Conservation (phyloP, 148 eudicot species). For the Vaccinium vitisidaea region DNA sequence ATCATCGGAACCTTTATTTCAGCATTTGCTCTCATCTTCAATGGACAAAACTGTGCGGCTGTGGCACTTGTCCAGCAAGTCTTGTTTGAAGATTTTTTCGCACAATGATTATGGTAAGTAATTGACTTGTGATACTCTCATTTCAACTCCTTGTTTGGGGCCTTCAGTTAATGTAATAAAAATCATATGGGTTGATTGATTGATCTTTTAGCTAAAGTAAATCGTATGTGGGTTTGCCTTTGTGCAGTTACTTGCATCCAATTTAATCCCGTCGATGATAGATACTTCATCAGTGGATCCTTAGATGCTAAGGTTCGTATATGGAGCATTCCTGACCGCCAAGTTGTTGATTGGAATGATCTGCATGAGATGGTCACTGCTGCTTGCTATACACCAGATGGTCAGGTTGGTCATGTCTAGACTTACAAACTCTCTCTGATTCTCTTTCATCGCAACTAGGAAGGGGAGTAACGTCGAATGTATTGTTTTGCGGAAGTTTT, state of each 20-base stretch:
- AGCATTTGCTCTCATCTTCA: constrained; percentile 96
- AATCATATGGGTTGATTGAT: not conserved
- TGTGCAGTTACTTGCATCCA: not conserved
- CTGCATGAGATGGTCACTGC: constrained; percentile 11
- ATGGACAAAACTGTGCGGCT: constrained; percentile 99
- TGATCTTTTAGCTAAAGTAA: not conserved
- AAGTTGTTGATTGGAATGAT: constrained; percentile 9
- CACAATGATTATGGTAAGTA: constrained; percentile 97
- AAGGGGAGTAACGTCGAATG: not conserved
- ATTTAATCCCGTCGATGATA: not conserved
- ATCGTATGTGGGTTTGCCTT: not conserved
- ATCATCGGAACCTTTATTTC: constrained; percentile 31
- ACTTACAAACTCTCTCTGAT: not conserved
- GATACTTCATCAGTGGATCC: constrained; percentile 6
- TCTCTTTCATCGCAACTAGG: not conserved
- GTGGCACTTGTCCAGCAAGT: constrained; percentile 83
- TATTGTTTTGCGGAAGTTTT: not conserved
- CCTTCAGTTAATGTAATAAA: not conserved
- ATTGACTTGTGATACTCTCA: constrained; percentile 3
- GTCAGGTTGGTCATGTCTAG: constrained; percentile 4
- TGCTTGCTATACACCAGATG: constrained; percentile 8
- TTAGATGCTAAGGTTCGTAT: constrained; percentile 7
- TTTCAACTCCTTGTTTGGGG: constrained; percentile 5
- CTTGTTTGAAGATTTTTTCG: constrained; percentile 89
- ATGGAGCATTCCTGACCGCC: constrained; percentile 6